Percentiles rank a stretch among this genome's conserved stretches.
phyloP scores from a whole-genome alignment of 1,139 yeast genomes.

The Tardiomyces depauwii region DNA sequence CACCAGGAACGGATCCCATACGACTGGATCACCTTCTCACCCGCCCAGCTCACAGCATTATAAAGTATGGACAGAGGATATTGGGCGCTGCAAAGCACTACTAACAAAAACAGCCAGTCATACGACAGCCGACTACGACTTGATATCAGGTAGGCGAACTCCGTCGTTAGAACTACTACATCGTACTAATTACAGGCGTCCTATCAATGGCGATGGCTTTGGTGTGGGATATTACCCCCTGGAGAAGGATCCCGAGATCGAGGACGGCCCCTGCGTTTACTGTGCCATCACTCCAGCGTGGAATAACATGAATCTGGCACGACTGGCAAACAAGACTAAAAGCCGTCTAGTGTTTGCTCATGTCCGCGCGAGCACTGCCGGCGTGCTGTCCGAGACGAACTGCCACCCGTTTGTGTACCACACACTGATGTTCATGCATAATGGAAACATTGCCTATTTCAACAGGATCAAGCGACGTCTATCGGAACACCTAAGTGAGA shows the following conservation, averaged over 20 bases:
- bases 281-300: conserved; percentile 90
- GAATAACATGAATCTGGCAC: conserved; percentile 85
- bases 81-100: neutral
- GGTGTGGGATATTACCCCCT: conserved; percentile 84
- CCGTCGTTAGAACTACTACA: neutral
- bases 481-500: conserved; percentile 63
- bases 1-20: conserved; percentile 59
- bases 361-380: conserved; percentile 93
- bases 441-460: conserved; percentile 81
- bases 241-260: conserved; percentile 37
- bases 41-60: conserved; percentile 92
- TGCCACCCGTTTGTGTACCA: conserved; percentile 90
- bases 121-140: conserved; percentile 81
- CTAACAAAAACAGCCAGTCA: conserved; percentile 41
- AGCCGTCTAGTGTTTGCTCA: conserved; percentile 84
- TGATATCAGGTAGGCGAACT: conserved; percentile 41
- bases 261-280: conserved; percentile 66
- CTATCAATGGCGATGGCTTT: conserved; percentile 96
- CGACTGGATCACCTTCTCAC: conserved; percentile 78
- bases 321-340: conserved; percentile 78
- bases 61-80: too few species aligned
- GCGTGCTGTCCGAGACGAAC: conserved; percentile 85
- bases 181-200: conserved; percentile 35
- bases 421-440: conserved; percentile 90
- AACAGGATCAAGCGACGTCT: conserved; percentile 59